These are phyloP conservation scores for Polyrhizophydium stewartii DNA, from an alignment of 371 early-diverging fungal species.

Conservation along the genomic window DNA sequence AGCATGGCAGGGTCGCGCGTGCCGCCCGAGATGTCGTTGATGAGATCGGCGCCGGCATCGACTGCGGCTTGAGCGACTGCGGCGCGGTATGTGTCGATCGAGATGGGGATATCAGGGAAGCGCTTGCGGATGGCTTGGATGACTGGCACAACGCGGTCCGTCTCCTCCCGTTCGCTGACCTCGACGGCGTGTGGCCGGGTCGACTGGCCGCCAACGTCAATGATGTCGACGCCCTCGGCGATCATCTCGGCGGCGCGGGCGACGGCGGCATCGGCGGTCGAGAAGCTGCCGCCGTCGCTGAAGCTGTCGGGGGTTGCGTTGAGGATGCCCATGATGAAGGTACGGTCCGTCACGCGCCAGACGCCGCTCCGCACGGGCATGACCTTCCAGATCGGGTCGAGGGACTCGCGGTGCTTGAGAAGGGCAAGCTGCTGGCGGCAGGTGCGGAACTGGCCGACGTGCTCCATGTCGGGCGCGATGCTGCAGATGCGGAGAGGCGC, in stretches of 20 bases:
- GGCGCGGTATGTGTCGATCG: slow-evolving; percentile 90
- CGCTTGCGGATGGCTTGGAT: slow-evolving; percentile 67
- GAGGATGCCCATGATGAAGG: slow-evolving; percentile 92
- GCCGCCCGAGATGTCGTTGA: slow-evolving; percentile 97
- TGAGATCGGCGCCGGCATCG: slow-evolving; percentile 80
- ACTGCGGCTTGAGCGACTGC: slow-evolving; percentile 78
- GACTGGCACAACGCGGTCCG: slow-evolving; percentile 83
- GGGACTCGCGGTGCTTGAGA: slow-evolving; percentile 48
- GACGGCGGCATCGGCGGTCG: slow-evolving; percentile 64
- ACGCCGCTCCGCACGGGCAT: slow-evolving; percentile 52
- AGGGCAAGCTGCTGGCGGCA: slow-evolving; percentile 73
- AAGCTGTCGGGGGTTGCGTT: slow-evolving; percentile 97
- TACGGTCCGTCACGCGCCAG: slow-evolving; percentile 64
- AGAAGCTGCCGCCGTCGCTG: slow-evolving; percentile 79
- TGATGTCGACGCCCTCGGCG: slow-evolving; percentile 80
- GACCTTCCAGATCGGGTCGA: slow-evolving; percentile 60
- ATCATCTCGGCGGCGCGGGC: slow-evolving; percentile 67
- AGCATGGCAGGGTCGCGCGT: slow-evolving; percentile 76
- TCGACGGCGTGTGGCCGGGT: slow-evolving; percentile 87
- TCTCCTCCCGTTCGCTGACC: slow-evolving; percentile 70
- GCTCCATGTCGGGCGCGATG: slow-evolving; percentile 84
- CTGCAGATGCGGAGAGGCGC: slow-evolving; percentile 27
- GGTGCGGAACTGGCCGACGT: slow-evolving; percentile 81
- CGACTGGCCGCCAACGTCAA: slow-evolving; percentile 96
- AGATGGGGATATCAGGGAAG: slow-evolving; percentile 67